Evolutionary conservation across 2,329 filamentous ascomycete genomes (phyloP).

Genomic region (Tolypocladium inflatum): DNA sequence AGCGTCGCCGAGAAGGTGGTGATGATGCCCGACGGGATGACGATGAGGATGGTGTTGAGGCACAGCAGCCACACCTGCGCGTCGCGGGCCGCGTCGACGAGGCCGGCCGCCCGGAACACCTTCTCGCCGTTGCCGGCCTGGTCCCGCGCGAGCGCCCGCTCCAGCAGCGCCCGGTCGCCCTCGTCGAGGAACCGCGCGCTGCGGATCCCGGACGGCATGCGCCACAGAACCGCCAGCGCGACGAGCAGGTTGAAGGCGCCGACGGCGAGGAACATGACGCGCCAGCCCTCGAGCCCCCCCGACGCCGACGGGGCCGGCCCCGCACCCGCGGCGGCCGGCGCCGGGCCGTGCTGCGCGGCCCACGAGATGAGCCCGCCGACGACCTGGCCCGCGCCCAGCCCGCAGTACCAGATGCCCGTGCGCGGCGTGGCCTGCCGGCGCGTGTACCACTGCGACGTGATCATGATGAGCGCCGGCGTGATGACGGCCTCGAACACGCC

Average conservation of each 20-base stretch:
- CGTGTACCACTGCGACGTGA: conserved; percentile 31
- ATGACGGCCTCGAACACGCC: conserved; percentile 38
- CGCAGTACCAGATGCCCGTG: conserved; percentile 26
- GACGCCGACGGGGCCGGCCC: neutral
- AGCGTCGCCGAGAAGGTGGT: conserved; percentile 19
- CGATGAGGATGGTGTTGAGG: conserved; percentile 13
- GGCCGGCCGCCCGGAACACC: conserved; percentile 27
- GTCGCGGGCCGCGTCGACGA: conserved; percentile 30
- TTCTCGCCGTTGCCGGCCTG: conserved; percentile 30
- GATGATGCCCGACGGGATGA: conserved; percentile 22
- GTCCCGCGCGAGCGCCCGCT: conserved; percentile 47
- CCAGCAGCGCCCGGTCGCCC: conserved; percentile 29
- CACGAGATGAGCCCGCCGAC: conserved; percentile 37
- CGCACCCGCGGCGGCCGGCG: neutral
- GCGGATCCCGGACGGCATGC: conserved; percentile 29
- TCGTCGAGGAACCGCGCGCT: conserved; percentile 11
- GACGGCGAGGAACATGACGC: conserved; percentile 43
- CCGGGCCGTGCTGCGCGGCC: conserved; percentile 39
- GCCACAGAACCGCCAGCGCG: conserved; percentile 29
- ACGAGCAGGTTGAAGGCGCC: conserved; percentile 36
- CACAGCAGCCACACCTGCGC: conserved; percentile 31
- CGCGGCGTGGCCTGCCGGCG: conserved; percentile 33
- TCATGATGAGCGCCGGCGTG: conserved; percentile 40
- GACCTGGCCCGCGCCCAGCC: conserved; percentile 20
- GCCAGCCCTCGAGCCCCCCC: conserved; percentile 29